A percentile compares a stretch with the other conserved stretches of the same genome.
phyloP scores from a whole-genome alignment of 2,329 filamentous ascomycete species.

The Colletotrichum karsti region DNA sequence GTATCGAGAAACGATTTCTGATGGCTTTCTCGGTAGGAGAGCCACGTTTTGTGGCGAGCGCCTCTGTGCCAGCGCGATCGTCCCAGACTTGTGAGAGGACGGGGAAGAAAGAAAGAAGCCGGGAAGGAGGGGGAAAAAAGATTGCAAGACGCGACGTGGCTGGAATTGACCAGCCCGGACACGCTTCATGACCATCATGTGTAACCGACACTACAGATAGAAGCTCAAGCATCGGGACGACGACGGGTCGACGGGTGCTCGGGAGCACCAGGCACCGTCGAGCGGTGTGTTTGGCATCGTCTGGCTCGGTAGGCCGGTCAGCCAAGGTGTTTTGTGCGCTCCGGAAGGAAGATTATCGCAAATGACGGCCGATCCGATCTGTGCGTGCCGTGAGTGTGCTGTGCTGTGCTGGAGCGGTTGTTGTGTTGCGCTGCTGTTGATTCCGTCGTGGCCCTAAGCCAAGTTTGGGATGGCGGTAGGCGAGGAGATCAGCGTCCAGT shows the following conservation, averaged over 20 bases:
- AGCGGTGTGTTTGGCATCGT: neutral
- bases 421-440: neutral
- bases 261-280: conserved; percentile 11
- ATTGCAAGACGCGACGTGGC: neutral
- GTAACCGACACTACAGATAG: conserved; percentile 13
- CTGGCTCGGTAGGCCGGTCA: neutral
- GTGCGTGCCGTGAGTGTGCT: neutral
- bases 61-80: neutral
- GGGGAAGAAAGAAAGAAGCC: neutral
- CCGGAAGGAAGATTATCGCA: neutral
- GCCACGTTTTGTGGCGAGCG: conserved; percentile 26
- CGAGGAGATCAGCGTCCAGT: neutral
- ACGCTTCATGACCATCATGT: neutral
- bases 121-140: neutral
- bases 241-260: conserved; percentile 7
- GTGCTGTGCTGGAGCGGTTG: neutral
- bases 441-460: neutral
- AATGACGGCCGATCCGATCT: conserved; percentile 11
- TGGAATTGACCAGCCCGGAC: neutral
- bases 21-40: neutral
- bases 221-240: neutral
- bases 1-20: conserved; percentile 6
- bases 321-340: neutral
- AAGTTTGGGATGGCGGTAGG: neutral
- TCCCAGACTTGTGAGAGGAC: neutral